A percentile compares a stretch with the other conserved stretches of the same genome.
Evolutionary conservation across 2,329 filamentous ascomycete species (phyloP).

Genomic region (Xylariaceae sp.): DNA sequence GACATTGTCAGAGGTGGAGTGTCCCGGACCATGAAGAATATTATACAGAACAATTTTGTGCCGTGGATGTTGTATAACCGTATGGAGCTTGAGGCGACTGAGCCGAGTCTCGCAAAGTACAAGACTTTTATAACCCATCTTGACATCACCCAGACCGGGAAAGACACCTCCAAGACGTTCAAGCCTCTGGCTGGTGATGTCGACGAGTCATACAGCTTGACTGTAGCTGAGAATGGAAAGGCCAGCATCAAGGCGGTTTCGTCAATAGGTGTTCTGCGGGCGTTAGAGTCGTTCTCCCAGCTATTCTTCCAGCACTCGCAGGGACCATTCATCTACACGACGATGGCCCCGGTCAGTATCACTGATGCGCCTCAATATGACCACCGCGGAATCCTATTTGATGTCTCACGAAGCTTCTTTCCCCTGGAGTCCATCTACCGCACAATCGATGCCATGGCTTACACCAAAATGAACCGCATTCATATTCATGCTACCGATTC

Average conservation of each 20-base stretch:
- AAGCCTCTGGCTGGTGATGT: slow-evolving; percentile 67
- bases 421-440: slow-evolving; percentile 70
- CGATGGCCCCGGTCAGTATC: slow-evolving; percentile 72
- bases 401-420: slow-evolving; percentile 77
- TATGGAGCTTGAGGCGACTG: slow-evolving; percentile 61
- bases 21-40: slow-evolving; percentile 64
- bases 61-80: slow-evolving; percentile 79
- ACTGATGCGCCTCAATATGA: slow-evolving; percentile 74
- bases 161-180: slow-evolving; percentile 59
- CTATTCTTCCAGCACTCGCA: slow-evolving; percentile 76
- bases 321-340: slow-evolving; percentile 67
- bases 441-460: slow-evolving; percentile 77
- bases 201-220: slow-evolving; percentile 78
- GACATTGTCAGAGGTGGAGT: slow-evolving; percentile 62
- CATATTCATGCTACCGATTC: slow-evolving; percentile 84
- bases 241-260: slow-evolving; percentile 69
- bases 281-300: slow-evolving; percentile 78
- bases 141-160: slow-evolving; percentile 63
- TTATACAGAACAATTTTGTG: slow-evolving; percentile 72
- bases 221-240: slow-evolving; percentile 61
- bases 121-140: slow-evolving; percentile 64
- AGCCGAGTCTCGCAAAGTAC: slow-evolving; percentile 58
- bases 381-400: slow-evolving; percentile 81
- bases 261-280: slow-evolving; percentile 72
- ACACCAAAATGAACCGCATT: slow-evolving; percentile 83